Conservation (phyloP, 805 yeast genomes). For the Groenewaldozyma salmanticensis region DNA sequence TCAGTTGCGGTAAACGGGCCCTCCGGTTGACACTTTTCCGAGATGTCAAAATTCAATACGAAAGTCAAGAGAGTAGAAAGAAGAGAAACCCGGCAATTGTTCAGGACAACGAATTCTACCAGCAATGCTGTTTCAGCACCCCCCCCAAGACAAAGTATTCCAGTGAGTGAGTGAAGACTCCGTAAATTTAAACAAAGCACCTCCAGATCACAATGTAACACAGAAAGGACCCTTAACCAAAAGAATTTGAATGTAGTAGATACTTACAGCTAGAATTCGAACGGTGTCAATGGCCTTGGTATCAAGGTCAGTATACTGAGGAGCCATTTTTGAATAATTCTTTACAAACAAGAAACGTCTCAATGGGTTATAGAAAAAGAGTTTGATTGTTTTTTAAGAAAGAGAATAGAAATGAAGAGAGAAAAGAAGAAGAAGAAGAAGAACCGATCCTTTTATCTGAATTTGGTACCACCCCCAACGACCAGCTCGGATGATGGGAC, state of each 20-base stretch:
- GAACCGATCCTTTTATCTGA: background rate
- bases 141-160: no score
- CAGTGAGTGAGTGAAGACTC: no score
- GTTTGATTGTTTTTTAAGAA: background rate
- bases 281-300: conserved; percentile 73
- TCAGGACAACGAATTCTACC: no score
- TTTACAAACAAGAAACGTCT: background rate
- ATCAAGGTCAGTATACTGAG: conserved; percentile 47
- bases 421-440: background rate
- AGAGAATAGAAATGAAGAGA: background rate
- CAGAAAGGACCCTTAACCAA: no score
- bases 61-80: no score
- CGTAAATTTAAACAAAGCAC: no score
- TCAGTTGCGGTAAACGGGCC: background rate
- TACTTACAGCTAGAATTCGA: conserved; percentile 63
- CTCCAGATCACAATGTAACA: no score
- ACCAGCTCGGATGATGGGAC: background rate
- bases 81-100: no score
- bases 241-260: no score
- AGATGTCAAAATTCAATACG: no score
- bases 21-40: background rate
- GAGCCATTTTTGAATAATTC: conserved; percentile 7
- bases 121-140: no score
- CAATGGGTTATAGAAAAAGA: background rate
- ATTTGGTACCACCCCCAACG: background rate